These are phyloP conservation scores for Clarireedia monteithiana DNA, from an alignment of 2,329 filamentous ascomycete genomes.

Conservation along the genomic window DNA sequence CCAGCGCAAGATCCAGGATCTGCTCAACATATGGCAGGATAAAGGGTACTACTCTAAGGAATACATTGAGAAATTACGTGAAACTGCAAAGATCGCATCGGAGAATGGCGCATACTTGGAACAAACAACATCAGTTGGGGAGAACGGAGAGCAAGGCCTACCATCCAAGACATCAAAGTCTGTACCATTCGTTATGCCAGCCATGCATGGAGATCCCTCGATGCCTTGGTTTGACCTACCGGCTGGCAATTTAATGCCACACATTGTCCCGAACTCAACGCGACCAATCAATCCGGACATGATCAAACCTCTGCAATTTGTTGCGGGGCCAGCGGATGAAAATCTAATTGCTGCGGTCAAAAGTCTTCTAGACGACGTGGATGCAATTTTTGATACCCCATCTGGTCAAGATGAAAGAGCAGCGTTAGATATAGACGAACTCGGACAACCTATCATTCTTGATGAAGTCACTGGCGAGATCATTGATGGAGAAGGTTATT, in stretches of 20 bases:
- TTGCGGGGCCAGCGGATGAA: conserved; percentile 59
- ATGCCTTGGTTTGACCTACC: conserved; percentile 77
- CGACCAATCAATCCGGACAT: conserved; percentile 63
- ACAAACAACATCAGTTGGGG: conserved; percentile 11
- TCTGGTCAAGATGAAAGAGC: conserved; percentile 40
- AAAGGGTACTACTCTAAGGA: conserved; percentile 51
- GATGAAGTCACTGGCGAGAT: conserved; percentile 59
- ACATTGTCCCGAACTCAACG: conserved; percentile 68
- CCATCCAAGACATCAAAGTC: conserved; percentile 46
- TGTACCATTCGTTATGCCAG: conserved; percentile 64
- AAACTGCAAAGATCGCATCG: conserved; percentile 42
- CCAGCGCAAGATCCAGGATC: conserved; percentile 51
- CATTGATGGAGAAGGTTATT: conserved; percentile 66
- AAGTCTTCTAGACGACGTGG: conserved; percentile 59
- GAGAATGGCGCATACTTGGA: conserved; percentile 24
- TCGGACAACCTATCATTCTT: conserved; percentile 60
- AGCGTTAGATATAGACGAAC: conserved; percentile 59
- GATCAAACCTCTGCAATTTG: conserved; percentile 65
- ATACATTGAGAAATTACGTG: conserved; percentile 50
- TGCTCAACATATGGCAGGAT: conserved; percentile 65
- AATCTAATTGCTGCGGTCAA: conserved; percentile 62
- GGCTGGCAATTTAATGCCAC: conserved; percentile 72
- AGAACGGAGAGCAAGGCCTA: conserved; percentile 25
- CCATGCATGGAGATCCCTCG: conserved; percentile 66
- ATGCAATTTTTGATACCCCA: conserved; percentile 56